Conservation (phyloP, 1,284 basidiomycete genomes). For the Ustilago sp. region DNA sequence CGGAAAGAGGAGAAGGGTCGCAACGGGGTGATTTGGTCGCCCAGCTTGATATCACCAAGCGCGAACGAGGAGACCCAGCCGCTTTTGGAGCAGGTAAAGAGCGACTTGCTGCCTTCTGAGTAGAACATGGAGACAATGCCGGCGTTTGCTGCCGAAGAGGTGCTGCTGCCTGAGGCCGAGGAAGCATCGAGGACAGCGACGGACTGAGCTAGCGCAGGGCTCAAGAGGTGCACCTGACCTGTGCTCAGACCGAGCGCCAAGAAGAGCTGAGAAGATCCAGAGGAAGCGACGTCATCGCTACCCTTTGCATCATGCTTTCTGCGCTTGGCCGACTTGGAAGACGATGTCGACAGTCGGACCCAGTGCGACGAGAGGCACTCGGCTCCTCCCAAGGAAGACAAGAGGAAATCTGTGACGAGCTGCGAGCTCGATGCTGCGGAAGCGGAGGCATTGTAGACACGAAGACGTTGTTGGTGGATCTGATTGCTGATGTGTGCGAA, state of each 20-base stretch:
- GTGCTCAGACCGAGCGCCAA: slow-evolving; percentile 61
- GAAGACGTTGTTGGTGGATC: slow-evolving; percentile 80
- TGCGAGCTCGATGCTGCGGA: slow-evolving; percentile 75
- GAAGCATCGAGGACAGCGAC: slow-evolving; percentile 55
- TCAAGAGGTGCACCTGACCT: slow-evolving; percentile 60
- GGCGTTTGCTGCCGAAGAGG: slow-evolving; percentile 40
- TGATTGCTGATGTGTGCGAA: slow-evolving; percentile 79
- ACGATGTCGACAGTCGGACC: slow-evolving; percentile 33
- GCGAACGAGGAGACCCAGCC: slow-evolving; percentile 54
- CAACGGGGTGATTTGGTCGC: slow-evolving; percentile 22
- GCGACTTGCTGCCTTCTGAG: slow-evolving; percentile 21
- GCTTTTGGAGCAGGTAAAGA: slow-evolving; percentile 54
- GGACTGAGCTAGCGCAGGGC: slow-evolving; percentile 56
- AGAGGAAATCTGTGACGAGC: slow-evolving; percentile 72
- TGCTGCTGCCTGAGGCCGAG: slow-evolving; percentile 51
- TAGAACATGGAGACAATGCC: slow-evolving; percentile 51
- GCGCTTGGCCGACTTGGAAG: slow-evolving; percentile 46
- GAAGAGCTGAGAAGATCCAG: slow-evolving; percentile 42
- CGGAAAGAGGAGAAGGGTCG: slow-evolving; percentile 44
- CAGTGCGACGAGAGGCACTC: slow-evolving; percentile 47
- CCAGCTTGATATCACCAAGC: slow-evolving; percentile 41
- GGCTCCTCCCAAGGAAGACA: slow-evolving; percentile 46
- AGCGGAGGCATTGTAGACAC: slow-evolving; percentile 76
- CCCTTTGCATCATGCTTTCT: slow-evolving; percentile 48
- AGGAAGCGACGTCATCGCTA: slow-evolving; percentile 16